These are phyloP conservation scores for Teratosphaeriaceae sp. DNA, from an alignment of 2,329 filamentous ascomycete genomes.

Conservation along the genomic window DNA sequence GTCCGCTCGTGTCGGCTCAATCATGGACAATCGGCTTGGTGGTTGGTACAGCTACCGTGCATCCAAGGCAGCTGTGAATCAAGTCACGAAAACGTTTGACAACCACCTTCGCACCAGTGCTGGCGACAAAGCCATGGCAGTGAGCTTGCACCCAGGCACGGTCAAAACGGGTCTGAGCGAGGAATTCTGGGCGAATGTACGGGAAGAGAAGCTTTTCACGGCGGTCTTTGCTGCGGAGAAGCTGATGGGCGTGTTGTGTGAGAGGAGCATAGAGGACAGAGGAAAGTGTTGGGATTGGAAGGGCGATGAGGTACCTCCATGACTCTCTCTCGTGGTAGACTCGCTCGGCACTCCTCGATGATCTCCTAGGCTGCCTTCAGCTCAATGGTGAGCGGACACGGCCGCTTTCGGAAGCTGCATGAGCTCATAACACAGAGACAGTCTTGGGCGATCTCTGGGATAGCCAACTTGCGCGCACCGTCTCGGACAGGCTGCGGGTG, in stretches of 20 bases:
- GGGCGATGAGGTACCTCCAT: conserved; percentile 56
- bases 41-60: conserved; percentile 80
- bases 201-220: conserved; percentile 57
- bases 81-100: conserved; percentile 65
- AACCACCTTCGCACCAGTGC: conserved; percentile 53
- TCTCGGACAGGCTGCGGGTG: too few relatives aligned
- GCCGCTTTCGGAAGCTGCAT: too few relatives aligned
- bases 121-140: conserved; percentile 57
- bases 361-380: too few relatives aligned
- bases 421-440: too few relatives aligned
- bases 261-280: conserved; percentile 44
- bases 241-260: conserved; percentile 53
- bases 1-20: conserved; percentile 71
- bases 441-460: too few relatives aligned
- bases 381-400: too few relatives aligned
- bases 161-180: conserved; percentile 67
- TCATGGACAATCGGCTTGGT: conserved; percentile 63
- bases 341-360: too few relatives aligned
- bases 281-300: conserved; percentile 66
- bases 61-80: conserved; percentile 68
- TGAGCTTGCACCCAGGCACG: conserved; percentile 73
- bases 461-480: too few relatives aligned
- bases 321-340: too few relatives aligned
- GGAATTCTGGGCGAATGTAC: conserved; percentile 63
- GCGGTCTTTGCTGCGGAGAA: conserved; percentile 59